Evolutionary conservation across 306 rosid species (phyloP).

Genomic region (Quercus dentata): DNA sequence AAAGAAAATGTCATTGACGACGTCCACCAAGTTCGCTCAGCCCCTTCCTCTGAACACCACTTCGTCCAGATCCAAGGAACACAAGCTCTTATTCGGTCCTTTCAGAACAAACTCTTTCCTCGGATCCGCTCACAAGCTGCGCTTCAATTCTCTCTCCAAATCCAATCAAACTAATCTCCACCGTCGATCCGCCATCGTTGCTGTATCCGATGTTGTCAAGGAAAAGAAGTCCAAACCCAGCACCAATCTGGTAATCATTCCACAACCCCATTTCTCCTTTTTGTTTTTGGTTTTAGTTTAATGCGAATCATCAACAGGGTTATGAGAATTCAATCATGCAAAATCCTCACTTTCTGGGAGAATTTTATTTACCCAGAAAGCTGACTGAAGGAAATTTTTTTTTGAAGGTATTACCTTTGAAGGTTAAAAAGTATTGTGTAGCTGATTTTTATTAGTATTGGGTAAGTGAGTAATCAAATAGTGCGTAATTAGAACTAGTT

Average conservation of each 20-base stretch:
- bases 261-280: background rate
- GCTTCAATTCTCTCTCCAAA: constrained; percentile 33
- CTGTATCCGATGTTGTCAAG: constrained; percentile 61
- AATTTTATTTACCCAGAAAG: background rate
- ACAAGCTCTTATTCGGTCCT: constrained; percentile 40
- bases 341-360: background rate
- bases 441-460: background rate
- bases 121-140: constrained; percentile 66
- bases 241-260: constrained; percentile 54
- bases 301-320: background rate
- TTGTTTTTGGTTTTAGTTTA: too few species aligned
- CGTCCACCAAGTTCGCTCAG: constrained; percentile 52
- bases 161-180: constrained; percentile 17
- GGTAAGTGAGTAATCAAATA: background rate
- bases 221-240: constrained; percentile 45
- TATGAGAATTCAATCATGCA: background rate
- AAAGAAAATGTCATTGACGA: constrained; percentile 63
- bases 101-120: constrained; percentile 48
- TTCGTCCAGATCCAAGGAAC: constrained; percentile 70
- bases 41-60: constrained; percentile 51
- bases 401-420: background rate
- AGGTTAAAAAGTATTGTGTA: background rate
- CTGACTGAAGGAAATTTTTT: background rate
- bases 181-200: constrained; percentile 51
- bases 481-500: background rate